Base-by-base conservation (phyloP, 2,329 filamentous ascomycete genomes). In the Penicillium sp. region DNA sequence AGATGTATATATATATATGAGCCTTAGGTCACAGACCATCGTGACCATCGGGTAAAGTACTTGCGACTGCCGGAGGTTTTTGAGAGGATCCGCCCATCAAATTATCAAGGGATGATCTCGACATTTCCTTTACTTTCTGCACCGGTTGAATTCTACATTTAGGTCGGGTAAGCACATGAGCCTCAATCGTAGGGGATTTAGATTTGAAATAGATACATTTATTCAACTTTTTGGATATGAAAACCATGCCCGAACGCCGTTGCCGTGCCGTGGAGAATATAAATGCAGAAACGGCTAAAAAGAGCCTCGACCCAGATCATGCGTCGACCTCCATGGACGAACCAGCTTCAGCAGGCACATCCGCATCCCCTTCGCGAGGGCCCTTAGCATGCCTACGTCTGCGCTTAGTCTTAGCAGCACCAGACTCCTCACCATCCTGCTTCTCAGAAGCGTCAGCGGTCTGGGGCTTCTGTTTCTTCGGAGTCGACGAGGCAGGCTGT, bases 331-430 rank as follows among this genome's bases (percentile, higher is more conserved):
- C 65, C 45, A 60, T 51, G 29, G 56, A 51, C 13, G 50, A 45
- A 49, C 34, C 52, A 45, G 52, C 53, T 46, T 56, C 54, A 38
- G 53, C 52, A 3, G 43, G 53, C 8, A 45, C 59, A 41, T 52
- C 60, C 39, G 51, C 52, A 31, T 65, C 63, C 26, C 43, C 60
- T 16, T 52, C 50, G 13, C 48, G 56, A 49, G 60, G 58, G 38
- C 65, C 55, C 51, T 72, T 71, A 55, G 72, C 64, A 53, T 70
- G 68, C 31, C 69, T 67, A 44, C 68, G 61, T 56, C 68, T 68
- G 50, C 70, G 66, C 58, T 70, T 73, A 2, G 66, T 60, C 57
- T 71, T 73, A 6, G 62, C 53, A 6, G 58, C 59, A 34, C 57
- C 57, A 41, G 59, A 47, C 15, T 68, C 64, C 18, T 63, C 60